A percentile compares a stretch with the other conserved stretches of the same genome.
Evolutionary conservation across 1,284 basidiomycete species (phyloP).

Genomic region (Schizopora paradoxa): DNA sequence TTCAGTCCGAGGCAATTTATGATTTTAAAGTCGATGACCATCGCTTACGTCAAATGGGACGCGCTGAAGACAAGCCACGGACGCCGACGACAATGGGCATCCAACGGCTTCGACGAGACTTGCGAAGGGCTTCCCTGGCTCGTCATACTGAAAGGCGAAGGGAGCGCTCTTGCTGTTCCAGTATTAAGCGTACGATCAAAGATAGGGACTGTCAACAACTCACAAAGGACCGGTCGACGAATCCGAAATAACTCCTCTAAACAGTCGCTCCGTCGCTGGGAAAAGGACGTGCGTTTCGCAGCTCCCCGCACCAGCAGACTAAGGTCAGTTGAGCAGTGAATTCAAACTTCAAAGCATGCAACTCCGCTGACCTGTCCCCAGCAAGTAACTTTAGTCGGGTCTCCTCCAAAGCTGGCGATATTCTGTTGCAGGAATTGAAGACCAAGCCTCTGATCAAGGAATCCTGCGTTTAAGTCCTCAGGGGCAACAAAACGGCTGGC

Average conservation of each 20-base stretch:
- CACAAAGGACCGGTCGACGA: constrained; percentile 54
- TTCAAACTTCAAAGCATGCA: background rate
- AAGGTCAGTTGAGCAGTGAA: background rate
- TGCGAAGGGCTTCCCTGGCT: constrained; percentile 48
- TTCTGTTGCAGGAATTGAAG: constrained; percentile 58
- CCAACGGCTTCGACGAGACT: constrained; percentile 42
- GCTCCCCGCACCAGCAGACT: constrained; percentile 57
- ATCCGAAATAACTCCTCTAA: constrained; percentile 50
- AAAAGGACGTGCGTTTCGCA: constrained; percentile 47
- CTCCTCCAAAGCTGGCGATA: constrained; percentile 59
- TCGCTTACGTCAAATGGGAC: constrained; percentile 42
- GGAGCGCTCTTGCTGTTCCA: constrained; percentile 49
- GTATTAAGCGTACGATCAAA: background rate
- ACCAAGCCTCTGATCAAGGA: constrained; percentile 52
- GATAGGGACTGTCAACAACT: constrained; percentile 20
- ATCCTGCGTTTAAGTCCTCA: constrained; percentile 49
- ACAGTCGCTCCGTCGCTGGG: constrained; percentile 35
- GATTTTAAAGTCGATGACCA: no score
- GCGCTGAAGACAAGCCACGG: constrained; percentile 42
- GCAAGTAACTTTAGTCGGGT: constrained; percentile 53
- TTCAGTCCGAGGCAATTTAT: no score
- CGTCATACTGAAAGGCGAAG: constrained; percentile 46
- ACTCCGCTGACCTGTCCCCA: constrained; percentile 49
- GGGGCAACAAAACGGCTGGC: constrained; percentile 42
- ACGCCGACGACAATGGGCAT: constrained; percentile 37